Evolutionary conservation across 768 basidiomycete genomes (phyloP), one percentile per base, ranked within the genome.

Genomic region (Psilocybe azurescens): DNA sequence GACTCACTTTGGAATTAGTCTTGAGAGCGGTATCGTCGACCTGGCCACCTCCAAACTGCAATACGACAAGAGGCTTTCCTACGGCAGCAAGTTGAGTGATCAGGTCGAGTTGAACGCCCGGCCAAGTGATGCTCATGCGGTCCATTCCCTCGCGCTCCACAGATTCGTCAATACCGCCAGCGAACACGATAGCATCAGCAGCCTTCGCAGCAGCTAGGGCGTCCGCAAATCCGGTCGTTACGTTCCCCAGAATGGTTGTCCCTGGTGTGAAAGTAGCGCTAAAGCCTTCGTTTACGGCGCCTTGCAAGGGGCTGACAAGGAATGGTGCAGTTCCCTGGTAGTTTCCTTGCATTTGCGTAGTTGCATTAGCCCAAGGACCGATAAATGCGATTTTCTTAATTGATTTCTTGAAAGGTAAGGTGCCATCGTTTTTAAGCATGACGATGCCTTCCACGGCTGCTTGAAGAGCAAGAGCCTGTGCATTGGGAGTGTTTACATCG

Each of bases 361-460:
- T 87, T 5, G 85, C 85, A 65, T 84, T 83, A 3, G 80, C 83
- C 78, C 79, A 86, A 3, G 86, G 86, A 0, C 89, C 88, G 55
- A 89, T 78, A 46, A 89, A 68, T 7, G 86, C 87, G n/a, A 90
- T 69, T 7, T 76, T 83, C 57, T 80, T 83, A 59, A 81, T 71
- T 0, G 73, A 75, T 0, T 69, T 67, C 20, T 77, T 74, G 47
- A 89, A 74, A 2, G 88, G 89, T 1, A 90, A 75, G 5, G 79
- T 80, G 13, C 81, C 83, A 59, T 87, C 85, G 67, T 89, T 90
- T 76, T 89, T 89, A 11, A 89, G 75, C 5, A 89, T 75, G 16
- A 85, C 85, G 3, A 86, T 78, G 20, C 85, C 83, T 67, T 86
- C 83, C 3, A 80, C 72, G 3, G 85, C 85, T 30, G 82, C 83